Base-by-base conservation (phyloP, 805 yeast genomes). In the Zygosaccharomyces siamensis region DNA sequence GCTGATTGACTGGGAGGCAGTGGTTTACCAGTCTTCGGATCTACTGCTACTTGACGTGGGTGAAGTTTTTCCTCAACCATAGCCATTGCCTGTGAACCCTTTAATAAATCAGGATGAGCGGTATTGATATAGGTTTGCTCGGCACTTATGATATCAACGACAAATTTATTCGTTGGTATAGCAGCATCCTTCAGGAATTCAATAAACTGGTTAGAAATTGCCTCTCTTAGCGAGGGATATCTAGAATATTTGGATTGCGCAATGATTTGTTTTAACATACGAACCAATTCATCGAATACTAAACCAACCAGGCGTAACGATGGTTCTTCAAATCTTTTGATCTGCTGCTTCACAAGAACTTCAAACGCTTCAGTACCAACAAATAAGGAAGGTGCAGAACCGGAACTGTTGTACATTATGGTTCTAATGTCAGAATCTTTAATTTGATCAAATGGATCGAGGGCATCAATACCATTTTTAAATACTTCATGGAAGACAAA, bases 321-420 rank as follows among this genome's bases (percentile, higher is more conserved):
- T 10, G 99, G 99, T 61, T 92, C 97, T 71, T 90, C 97, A 72
- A 93, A 89, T 69, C 98, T 81, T 60, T 77, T 82, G 57, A 92
- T 90, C 71, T 89, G 97, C 66, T 89, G 96, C 69, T 88, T 89
- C 41, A 92, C 97, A 53, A 90, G 79, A 16, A 90, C 96, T 68
- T 93, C 99, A 68, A 92, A 92, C 0, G 97, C 97, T 61, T 89
- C 93, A 7, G 98, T 92, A 21, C 98, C 98, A 52, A 92, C 98
- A 72, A 92, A 92, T 61, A 92, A 74, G 4, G 97, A 87, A 11
- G 99, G 98, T 1, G 98, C 83, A 30, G 97, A 85, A 62, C 99
- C 99, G 7, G 96, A 86, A 38, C 97, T 86, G 69, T 92, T 92
- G 74, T 93, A 92, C 84, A 92, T 85, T 56, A 93, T 93, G 16